These are phyloP conservation scores for Oryza coarctata DNA, from an alignment of 176 grass and related monocot species.

Conservation along the genomic window DNA sequence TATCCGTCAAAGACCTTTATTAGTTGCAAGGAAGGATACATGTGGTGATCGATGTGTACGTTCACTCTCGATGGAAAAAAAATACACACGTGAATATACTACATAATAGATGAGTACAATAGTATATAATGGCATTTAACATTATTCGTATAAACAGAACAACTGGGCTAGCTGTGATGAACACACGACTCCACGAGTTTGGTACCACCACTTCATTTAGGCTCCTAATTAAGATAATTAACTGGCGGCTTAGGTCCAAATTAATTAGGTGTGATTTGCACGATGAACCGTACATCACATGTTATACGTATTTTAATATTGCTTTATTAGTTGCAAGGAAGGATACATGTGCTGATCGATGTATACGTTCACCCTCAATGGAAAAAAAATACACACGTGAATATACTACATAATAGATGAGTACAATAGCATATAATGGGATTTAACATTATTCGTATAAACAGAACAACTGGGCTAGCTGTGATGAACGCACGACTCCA, in stretches of 20 bases:
- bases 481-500: not conserved
- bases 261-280: not conserved
- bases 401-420: not conserved
- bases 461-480: not conserved
- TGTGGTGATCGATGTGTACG: not conserved
- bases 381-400: not conserved
- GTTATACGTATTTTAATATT: not conserved
- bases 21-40: not conserved
- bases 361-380: no score
- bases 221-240: not conserved
- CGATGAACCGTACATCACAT: not conserved
- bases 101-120: not conserved
- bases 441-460: not conserved
- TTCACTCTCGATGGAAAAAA: not conserved
- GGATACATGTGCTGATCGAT: no score
- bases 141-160: not conserved
- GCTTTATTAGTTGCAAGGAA: no score
- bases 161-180: not conserved
- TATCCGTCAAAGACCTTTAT: not conserved
- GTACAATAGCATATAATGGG: not conserved
- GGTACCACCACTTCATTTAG: not conserved
- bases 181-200: not conserved
- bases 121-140: not conserved
- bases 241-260: not conserved
- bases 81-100: not conserved